Evolutionary conservation across 2,329 filamentous ascomycete species (phyloP).

Genomic region (Neopestalotiopsis rosae): DNA sequence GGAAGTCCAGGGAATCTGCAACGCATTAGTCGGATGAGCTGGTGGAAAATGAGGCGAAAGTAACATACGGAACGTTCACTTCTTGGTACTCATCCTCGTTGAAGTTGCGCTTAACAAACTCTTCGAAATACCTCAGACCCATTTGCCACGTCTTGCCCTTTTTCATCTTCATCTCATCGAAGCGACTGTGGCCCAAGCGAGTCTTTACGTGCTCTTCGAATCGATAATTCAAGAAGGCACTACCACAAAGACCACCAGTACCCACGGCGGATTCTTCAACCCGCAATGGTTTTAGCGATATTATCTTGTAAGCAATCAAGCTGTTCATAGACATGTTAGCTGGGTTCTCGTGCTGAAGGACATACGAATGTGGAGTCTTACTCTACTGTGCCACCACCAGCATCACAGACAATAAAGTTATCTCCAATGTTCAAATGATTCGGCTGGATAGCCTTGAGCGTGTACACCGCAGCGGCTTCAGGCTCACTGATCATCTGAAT

Average conservation of each 20-base stretch:
- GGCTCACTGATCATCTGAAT: conserved; percentile 83
- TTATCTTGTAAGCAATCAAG: conserved; percentile 82
- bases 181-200: conserved; percentile 69
- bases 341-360: background rate
- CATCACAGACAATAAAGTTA: conserved; percentile 68
- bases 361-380: conserved; percentile 40
- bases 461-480: conserved; percentile 81
- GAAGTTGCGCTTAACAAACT: conserved; percentile 85
- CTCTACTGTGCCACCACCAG: conserved; percentile 72
- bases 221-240: conserved; percentile 79
- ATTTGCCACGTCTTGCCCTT: conserved; percentile 82
- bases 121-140: conserved; percentile 80
- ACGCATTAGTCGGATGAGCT: background rate
- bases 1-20: conserved; percentile 72
- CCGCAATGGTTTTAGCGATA: conserved; percentile 71
- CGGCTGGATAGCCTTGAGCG: conserved; percentile 78
- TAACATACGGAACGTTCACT: conserved; percentile 72
- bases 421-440: conserved; percentile 74
- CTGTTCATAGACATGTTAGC: conserved; percentile 37
- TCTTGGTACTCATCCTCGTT: conserved; percentile 79
- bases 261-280: conserved; percentile 83
- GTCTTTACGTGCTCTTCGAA: conserved; percentile 78
- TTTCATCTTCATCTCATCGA: conserved; percentile 77
- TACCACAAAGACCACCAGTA: conserved; percentile 78
- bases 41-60: background rate